Evolutionary conservation across 306 rosid genomes (phyloP), one percentile per base, ranked within the genome.

Genomic region (Trifolium dubium): DNA sequence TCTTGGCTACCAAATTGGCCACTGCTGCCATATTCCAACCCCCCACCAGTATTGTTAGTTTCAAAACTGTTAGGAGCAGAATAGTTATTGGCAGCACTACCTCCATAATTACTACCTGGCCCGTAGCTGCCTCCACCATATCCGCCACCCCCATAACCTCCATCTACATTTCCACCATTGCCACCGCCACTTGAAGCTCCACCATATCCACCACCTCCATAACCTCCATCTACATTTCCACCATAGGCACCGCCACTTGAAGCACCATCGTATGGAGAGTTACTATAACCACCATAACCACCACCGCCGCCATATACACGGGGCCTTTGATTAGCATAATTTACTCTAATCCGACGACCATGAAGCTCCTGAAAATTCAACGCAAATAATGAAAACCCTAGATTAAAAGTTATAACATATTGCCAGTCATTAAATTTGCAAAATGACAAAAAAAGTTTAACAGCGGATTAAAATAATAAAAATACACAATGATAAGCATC

Each of bases 261-360:
- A 0, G 77, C 14, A 9, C 66, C 34, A 15, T 85, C 83, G 23
- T 77, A 82, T 14, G 5, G 7, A 59, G 64, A 0, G 14, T 18
- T 47, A 13, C 19, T 73, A 8, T 69, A 81, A 3, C 85, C 85
- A 12, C 85, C 87, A 32, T 75, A 51, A 63, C 88, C 88, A 0
- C 85, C 85, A 0, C 89, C 86, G 0, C 87, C 86, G 0, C 89
- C 87, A 40, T 5, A 75, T 13, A 79, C 79, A 23, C 84, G 96
- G 55, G 86, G 54, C 84, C 87, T 95, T 0, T 95, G 97, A 67
- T 75, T 92, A 15, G 99, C 98, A 81, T 86, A 95, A 50, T 89
- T 88, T 72, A 95, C 97, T 85, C 85, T 89, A 23, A 95, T 79
- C 1, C 28, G 77, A 46, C 97, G 99, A 63, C 98, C 97, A 72